phyloP scores from a whole-genome alignment of 1,284 basidiomycete genomes.

The Macrocybe sp. region DNA sequence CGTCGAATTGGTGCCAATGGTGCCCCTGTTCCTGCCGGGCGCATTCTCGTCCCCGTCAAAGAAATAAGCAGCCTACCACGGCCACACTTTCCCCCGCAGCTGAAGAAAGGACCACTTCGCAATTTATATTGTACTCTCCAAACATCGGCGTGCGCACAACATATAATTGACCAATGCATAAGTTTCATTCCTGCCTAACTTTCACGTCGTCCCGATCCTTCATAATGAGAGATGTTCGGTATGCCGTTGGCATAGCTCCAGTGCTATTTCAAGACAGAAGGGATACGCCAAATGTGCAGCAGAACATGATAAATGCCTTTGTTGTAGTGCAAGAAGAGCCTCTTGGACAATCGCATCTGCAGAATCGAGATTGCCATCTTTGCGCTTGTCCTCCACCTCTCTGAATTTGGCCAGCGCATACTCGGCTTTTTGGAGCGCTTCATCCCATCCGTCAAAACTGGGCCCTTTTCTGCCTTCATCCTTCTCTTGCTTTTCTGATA shows the following conservation, averaged over 20 bases:
- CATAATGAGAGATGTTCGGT: constrained; percentile 12
- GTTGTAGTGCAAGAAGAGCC: constrained; percentile 16
- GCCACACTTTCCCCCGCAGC: no score
- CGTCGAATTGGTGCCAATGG: constrained; percentile 77
- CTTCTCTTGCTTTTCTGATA: constrained; percentile 6
- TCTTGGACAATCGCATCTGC: constrained; percentile 11
- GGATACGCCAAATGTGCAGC: constrained; percentile 2
- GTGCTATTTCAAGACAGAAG: constrained; percentile 11
- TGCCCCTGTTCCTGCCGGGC: constrained; percentile 37
- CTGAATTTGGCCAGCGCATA: constrained; percentile 12
- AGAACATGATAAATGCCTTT: constrained; percentile 9
- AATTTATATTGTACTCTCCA: no score
- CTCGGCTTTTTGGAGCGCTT: constrained; percentile 10
- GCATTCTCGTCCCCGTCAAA: neutral
- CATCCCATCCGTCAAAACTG: constrained; percentile 10
- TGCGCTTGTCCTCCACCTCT: constrained; percentile 11
- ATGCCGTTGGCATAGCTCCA: constrained; percentile 9
- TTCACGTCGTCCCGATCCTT: constrained; percentile 10
- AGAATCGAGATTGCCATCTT: constrained; percentile 12
- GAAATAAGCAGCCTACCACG: no score
- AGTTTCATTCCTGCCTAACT: constrained; percentile 11
- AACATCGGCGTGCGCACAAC: no score
- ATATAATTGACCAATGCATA: no score
- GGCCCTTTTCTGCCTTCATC: constrained; percentile 2
- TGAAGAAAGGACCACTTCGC: no score